A percentile compares a stretch with the other conserved stretches of the same genome.
phyloP scores from a whole-genome alignment of 805 yeast genomes.

The Ogataea paradorogensis region DNA sequence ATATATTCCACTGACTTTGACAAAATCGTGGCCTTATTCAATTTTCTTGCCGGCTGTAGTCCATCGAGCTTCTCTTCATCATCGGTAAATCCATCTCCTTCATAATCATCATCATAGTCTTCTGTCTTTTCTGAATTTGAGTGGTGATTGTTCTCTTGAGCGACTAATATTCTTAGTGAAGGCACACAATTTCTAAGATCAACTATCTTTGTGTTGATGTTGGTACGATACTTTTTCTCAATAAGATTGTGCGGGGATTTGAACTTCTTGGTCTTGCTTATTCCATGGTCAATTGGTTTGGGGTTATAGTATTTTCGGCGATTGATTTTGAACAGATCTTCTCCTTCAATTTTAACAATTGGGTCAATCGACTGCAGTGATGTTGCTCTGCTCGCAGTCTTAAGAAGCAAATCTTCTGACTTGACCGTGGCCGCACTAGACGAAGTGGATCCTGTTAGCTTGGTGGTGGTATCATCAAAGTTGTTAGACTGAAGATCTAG shows the following conservation, averaged over 20 bases:
- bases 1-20: slow-evolving; percentile 78
- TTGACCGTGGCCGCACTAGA: slow-evolving; percentile 27
- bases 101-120: slow-evolving; percentile 44
- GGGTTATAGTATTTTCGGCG: slow-evolving; percentile 3
- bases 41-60: slow-evolving; percentile 68
- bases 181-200: slow-evolving; percentile 81
- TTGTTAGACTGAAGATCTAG: slow-evolving; percentile 10
- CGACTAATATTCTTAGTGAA: slow-evolving; percentile 49
- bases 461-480: slow-evolving; percentile 1
- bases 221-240: slow-evolving; percentile 78
- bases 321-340: slow-evolving; percentile 2
- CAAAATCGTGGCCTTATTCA: slow-evolving; percentile 74
- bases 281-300: slow-evolving; percentile 3
- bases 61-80: slow-evolving; percentile 63
- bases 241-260: slow-evolving; percentile 77
- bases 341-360: slow-evolving; percentile 1
- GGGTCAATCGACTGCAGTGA: slow-evolving; percentile 7
- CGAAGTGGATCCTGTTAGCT: slow-evolving; percentile 25
- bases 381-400: slow-evolving; percentile 16
- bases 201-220: slow-evolving; percentile 70
- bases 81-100: slow-evolving; percentile 54
- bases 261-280: slow-evolving; percentile 36
- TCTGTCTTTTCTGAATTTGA: slow-evolving; percentile 39
- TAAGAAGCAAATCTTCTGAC: slow-evolving; percentile 7
- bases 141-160: slow-evolving; percentile 38